Evolutionary conservation across 257 asterid genomes (phyloP), one percentile per base, ranked within the genome.

Genomic region (Solanum appendiculatum): DNA sequence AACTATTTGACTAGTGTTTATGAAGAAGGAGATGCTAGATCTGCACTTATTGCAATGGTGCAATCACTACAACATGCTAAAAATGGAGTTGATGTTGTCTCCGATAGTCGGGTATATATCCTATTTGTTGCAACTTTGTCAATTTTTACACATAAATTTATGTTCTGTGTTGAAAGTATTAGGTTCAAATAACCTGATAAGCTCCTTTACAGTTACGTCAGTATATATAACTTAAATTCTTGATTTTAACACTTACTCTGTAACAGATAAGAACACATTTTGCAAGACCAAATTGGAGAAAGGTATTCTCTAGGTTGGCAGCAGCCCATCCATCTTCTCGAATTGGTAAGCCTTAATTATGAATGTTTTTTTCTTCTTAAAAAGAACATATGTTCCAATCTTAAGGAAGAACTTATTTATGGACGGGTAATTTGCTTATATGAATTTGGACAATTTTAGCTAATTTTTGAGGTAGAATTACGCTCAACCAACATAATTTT

Each of bases 1-100:
- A 97, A 93, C 88, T 97, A 97, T 89, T 90, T 97, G 85, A 95
- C 98, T 27, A 95, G 99, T 85, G 92, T 95, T 86, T 95, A 95
- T 64, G 98, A 95, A 89, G 99, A 97, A 94, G 98, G 98, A 73
- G 99, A 97, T 89, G 98, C 97, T 48, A 93, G 99, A 78, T 94
- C 99, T 54, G 99, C 98, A 16, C 97, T 97, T 0, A 97, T 97
- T 69, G 92, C 93, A 42, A 94, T 95, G 98, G 99, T 94, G 72
- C 99, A 97, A 86, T 94, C 97, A n/a, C 87, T 97, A 40, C 98
- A 95, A 82, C 99, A 97, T 51, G 98, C 99, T 3, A 97, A 94
- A 88, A 94, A 93, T 82, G 98, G 98, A 85, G 93, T 95, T 5
- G 99, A 97, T 40, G 96, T 97, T 63, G 98, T 97, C 44, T 97